Percentiles rank a stretch among this genome's conserved stretches.
Conservation (phyloP, 1,284 basidiomycete species). For the Leccinum idahoense region DNA sequence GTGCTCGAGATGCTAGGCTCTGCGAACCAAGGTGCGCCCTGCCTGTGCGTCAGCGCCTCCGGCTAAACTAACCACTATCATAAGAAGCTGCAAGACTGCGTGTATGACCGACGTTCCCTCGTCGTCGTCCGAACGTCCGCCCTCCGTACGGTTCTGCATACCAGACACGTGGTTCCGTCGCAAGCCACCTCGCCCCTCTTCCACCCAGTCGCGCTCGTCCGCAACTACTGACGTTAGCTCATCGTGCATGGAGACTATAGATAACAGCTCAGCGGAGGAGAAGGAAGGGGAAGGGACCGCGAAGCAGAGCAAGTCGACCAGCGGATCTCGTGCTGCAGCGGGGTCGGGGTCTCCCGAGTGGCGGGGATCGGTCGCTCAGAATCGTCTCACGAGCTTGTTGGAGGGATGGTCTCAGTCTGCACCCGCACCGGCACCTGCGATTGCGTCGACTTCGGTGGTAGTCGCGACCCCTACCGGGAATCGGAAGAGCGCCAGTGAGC, state of each 20-base stretch:
- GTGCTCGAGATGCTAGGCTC: constrained; percentile 42
- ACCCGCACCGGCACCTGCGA: constrained; percentile 22
- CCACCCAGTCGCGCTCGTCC: constrained; percentile 43
- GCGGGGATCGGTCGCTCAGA: constrained; percentile 48
- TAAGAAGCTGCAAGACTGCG: constrained; percentile 13
- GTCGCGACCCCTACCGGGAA: constrained; percentile 30
- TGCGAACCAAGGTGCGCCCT: constrained; percentile 14
- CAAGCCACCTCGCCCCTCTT: constrained; percentile 45
- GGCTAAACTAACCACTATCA: background rate
- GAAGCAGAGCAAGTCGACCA: constrained; percentile 37
- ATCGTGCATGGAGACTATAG: constrained; percentile 24
- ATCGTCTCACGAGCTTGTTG: constrained; percentile 59
- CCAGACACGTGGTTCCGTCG: constrained; percentile 79
- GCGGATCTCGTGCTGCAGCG: constrained; percentile 5
- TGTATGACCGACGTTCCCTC: constrained; percentile 32
- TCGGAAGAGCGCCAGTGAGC: constrained; percentile 64
- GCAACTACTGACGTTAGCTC: constrained; percentile 34
- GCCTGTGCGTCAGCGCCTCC: background rate
- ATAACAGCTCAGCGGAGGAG: constrained; percentile 46
- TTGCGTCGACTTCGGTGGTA: constrained; percentile 27
- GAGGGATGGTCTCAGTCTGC: constrained; percentile 54
- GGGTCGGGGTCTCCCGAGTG: constrained; percentile 35
- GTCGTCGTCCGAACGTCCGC: constrained; percentile 20
- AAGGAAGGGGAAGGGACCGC: constrained; percentile 57
- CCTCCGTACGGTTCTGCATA: constrained; percentile 56